A percentile compares a stretch with the other conserved stretches of the same genome.
phyloP scores from a whole-genome alignment of 1,139 yeast genomes.

The Pichia sp. region DNA sequence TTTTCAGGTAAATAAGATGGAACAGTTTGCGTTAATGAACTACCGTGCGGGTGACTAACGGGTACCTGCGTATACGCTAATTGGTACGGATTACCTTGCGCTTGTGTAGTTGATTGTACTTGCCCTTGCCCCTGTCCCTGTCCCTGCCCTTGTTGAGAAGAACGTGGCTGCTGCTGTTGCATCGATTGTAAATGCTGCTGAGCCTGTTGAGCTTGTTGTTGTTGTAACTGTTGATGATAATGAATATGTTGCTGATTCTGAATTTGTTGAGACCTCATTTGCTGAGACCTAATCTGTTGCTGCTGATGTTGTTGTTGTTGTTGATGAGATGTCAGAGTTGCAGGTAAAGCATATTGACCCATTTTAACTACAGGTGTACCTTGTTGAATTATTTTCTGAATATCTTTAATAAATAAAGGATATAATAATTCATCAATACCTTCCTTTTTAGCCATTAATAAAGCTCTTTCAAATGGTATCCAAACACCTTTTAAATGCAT shows the following conservation, averaged over 20 bases:
- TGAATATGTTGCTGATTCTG: not conserved
- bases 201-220: not conserved
- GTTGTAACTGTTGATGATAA: conserved; percentile 3
- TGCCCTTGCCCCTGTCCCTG: no score
- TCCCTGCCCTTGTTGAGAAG: not conserved
- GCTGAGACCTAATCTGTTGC: no score
- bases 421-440: conserved; percentile 78
- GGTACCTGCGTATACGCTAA: no score
- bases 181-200: conserved; percentile 7
- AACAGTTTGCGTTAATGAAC: no score
- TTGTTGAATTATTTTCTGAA: conserved; percentile 40
- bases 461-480: conserved; percentile 94
- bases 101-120: no score
- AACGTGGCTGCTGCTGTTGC: conserved; percentile 4
- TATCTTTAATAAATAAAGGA: conserved; percentile 84
- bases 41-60: no score
- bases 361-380: conserved; percentile 29
- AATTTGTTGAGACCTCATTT: not conserved
- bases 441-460: conserved; percentile 85
- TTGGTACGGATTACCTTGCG: no score
- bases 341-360: conserved; percentile 23
- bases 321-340: not conserved
- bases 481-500: conserved; percentile 97
- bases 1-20: no score
- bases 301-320: not conserved